Base-by-base conservation (phyloP, 2,329 filamentous ascomycete species). In the Colletotrichum higginsianum region DNA sequence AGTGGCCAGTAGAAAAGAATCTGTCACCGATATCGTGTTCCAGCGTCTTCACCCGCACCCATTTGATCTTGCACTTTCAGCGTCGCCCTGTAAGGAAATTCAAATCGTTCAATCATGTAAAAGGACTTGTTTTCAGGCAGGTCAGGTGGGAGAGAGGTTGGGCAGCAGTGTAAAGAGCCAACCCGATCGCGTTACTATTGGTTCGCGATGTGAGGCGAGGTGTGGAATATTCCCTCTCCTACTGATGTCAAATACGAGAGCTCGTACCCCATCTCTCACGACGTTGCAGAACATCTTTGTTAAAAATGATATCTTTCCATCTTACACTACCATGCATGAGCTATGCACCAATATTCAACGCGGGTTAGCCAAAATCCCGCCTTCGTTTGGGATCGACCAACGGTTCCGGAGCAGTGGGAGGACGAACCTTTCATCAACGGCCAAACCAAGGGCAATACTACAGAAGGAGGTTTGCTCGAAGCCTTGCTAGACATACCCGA, bases 221-320 rank as follows among this genome's bases (percentile, higher is more conserved):
- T 3, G 12, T 2, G 9, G 2, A 3, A 15, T 15, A 2, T 26
- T 26, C 0, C 23, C 15, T 3, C 23, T 2, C 3, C 6, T 15
- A 9, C 49, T 9, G 6, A 4, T 30, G 23, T 30, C 49, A 52
- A 16, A 30, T 30, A 52, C 30, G 49, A 52, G 23, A 50, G 26
- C 11, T 3, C 4, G 12, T 3, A 2, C 6, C 21, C 47, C 47
- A 23, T 21, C 8, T 5, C 13, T 8, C 49, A 52, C 21, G 21
- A 15, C 1, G 1, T 30, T 8, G 1, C 3, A 3, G 4, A 21
- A 15, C 7, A 16, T 15, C 6, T 3, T 30, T 4, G 13, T 52
- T 15, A 30, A 1, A 35, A 55, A 5, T 55, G 8, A 55, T 7
- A 12, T 6, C 4, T 6, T 38, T n/a, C 26, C 5, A 1, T 8